Evolutionary conservation across 768 basidiomycete species (phyloP).

Genomic region (Podaxis rugospora): DNA sequence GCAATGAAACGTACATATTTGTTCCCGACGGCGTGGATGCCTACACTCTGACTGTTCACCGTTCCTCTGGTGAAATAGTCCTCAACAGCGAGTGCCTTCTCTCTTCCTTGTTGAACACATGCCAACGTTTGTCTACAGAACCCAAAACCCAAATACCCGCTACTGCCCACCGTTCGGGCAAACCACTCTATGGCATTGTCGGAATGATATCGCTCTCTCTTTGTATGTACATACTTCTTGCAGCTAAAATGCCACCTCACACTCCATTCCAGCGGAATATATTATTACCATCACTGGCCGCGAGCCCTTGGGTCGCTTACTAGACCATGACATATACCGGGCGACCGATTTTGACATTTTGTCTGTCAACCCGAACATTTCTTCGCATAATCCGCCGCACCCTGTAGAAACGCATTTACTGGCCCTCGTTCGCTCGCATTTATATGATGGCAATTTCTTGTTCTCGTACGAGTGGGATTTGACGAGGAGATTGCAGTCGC

Average conservation of each 20-base stretch:
- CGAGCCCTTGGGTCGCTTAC: conserved; percentile 69
- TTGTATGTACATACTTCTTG: conserved; percentile 40
- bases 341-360: conserved; percentile 91
- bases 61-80: conserved; percentile 70
- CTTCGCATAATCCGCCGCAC: conserved; percentile 66
- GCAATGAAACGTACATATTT: conserved; percentile 74
- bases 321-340: conserved; percentile 84
- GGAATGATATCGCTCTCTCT: conserved; percentile 74
- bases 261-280: conserved; percentile 74
- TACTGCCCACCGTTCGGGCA: conserved; percentile 54
- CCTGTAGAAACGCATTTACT: conserved; percentile 87
- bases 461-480: conserved; percentile 92
- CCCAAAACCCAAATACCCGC: conserved; percentile 50
- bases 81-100: conserved; percentile 51
- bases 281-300: conserved; percentile 84
- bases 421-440: conserved; percentile 80
- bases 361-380: conserved; percentile 71
- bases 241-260: not conserved
- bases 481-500: conserved; percentile 81
- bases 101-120: conserved; percentile 1
- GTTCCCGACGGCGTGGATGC: conserved; percentile 60
- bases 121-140: conserved; percentile 28
- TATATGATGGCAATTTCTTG: conserved; percentile 75
- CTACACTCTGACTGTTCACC: conserved; percentile 66
- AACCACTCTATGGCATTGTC: conserved; percentile 69